Evolutionary conservation across 2,329 filamentous ascomycete genomes (phyloP).

Genomic region (Onygena corvina): DNA sequence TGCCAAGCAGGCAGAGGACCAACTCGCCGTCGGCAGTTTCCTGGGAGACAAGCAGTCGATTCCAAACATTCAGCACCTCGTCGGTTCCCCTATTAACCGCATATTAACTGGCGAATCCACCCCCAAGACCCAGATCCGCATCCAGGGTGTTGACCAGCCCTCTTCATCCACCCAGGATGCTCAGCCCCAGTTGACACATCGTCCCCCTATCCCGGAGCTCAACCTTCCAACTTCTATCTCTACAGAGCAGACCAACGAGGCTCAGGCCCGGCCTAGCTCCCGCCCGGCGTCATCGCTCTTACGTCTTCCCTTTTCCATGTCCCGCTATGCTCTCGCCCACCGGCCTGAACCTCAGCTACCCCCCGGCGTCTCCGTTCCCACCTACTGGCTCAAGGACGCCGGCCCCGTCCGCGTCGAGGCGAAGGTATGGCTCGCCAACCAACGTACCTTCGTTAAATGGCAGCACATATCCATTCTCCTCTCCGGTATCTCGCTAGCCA

Average conservation of each 20-base stretch:
- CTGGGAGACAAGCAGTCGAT: slow-evolving; percentile 44
- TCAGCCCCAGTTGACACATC: slow-evolving; percentile 3
- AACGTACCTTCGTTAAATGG: slow-evolving; percentile 98
- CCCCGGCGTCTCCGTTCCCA: slow-evolving; percentile 76
- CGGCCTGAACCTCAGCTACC: slow-evolving; percentile 48
- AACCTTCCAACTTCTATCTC: slow-evolving; percentile 3
- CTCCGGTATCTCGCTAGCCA: slow-evolving; percentile 65
- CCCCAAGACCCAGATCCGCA: slow-evolving; percentile 8
- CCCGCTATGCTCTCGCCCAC: slow-evolving; percentile 54
- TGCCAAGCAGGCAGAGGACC: slow-evolving; percentile 70
- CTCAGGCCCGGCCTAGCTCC: slow-evolving; percentile 12
- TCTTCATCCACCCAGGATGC: slow-evolving; percentile 9
- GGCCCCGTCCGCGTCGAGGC: slow-evolving; percentile 87
- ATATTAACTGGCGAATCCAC: slow-evolving; percentile 21
- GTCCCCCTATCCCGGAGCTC: slow-evolving; percentile 7
- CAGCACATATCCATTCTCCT: slow-evolving; percentile 87
- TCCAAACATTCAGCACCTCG: slow-evolving; percentile 19
- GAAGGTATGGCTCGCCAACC: slow-evolving; percentile 97
- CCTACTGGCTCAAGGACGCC: slow-evolving; percentile 84
- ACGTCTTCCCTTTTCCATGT: slow-evolving; percentile 66
- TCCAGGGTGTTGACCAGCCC: slow-evolving; percentile 1
- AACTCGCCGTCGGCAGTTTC: slow-evolving; percentile 78
- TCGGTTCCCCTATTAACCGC: slow-evolving; percentile 27
- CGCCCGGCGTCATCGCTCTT: slow-evolving; percentile 46
- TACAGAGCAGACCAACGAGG: slow-evolving; percentile 11